These are phyloP conservation scores for Aquilaria sinensis DNA, from an alignment of 345 rosid genomes.

Conservation along the genomic window DNA sequence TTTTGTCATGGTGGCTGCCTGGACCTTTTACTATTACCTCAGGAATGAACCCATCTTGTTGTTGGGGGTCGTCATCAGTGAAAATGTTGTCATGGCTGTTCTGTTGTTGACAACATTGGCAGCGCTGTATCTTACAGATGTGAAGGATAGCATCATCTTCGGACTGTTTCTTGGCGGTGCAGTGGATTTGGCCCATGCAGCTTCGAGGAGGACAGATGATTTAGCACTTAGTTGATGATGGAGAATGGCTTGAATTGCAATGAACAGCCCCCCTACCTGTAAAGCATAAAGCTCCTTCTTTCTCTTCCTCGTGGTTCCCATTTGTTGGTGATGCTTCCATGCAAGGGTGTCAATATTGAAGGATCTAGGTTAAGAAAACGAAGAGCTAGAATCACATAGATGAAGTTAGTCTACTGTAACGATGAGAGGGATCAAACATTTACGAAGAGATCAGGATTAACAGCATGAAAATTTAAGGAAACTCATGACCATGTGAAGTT, in stretches of 20 bases:
- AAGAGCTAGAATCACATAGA: no score
- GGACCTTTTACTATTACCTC: slow-evolving; percentile 52
- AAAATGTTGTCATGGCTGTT: slow-evolving; percentile 26
- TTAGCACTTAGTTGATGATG: slow-evolving; percentile 27
- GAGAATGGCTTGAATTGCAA: slow-evolving; percentile 17
- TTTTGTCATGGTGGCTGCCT: slow-evolving; percentile 30
- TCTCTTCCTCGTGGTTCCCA: slow-evolving; percentile 7
- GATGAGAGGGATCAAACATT: no score
- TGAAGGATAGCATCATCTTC: slow-evolving; percentile 24
- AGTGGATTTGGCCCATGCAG: slow-evolving; percentile 41
- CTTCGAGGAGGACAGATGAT: slow-evolving; percentile 33
- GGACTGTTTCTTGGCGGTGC: slow-evolving; percentile 35
- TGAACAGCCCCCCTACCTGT: slow-evolving; percentile 11
- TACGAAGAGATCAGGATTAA: no score
- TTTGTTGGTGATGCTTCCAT: not conserved
- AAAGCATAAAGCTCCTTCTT: slow-evolving; percentile 17
- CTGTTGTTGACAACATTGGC: slow-evolving; percentile 32
- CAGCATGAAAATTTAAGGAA: no score
- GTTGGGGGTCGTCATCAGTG: slow-evolving; percentile 31
- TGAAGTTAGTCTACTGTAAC: no score
- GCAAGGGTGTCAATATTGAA: no score
- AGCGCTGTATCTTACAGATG: slow-evolving; percentile 32
- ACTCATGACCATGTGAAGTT: no score
- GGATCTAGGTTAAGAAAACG: no score
- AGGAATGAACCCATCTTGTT: slow-evolving; percentile 37